A percentile compares a stretch with the other conserved stretches of the same genome.
These are phyloP conservation scores for Solanum stenotomum DNA, from an alignment of 257 asterid genomes.

Conservation along the genomic window DNA sequence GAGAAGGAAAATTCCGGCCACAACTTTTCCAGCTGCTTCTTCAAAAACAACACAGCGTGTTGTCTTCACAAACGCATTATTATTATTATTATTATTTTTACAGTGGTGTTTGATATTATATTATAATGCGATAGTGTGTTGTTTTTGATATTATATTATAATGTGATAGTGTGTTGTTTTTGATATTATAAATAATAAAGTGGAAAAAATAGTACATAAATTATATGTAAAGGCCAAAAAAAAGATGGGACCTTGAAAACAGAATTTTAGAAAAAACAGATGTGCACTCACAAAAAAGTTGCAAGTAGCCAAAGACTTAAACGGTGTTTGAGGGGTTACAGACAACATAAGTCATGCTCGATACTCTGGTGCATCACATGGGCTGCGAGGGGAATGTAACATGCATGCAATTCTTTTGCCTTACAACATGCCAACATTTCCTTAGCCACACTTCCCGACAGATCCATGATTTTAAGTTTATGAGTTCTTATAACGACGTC, in stretches of 20 bases:
- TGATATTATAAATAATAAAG: neutral
- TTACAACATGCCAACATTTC: conserved; percentile 36
- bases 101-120: neutral
- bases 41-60: neutral
- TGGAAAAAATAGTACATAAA: neutral
- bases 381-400: conserved; percentile 33
- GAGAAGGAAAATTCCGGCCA: neutral
- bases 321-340: conserved; percentile 28
- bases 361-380: conserved; percentile 68
- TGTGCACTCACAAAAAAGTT: conserved; percentile 26
- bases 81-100: neutral
- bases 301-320: conserved; percentile 33
- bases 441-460: conserved; percentile 18
- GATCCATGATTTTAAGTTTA: neutral
- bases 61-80: neutral
- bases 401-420: conserved; percentile 30
- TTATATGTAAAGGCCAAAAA: conserved; percentile 3
- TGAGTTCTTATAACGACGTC: neutral
- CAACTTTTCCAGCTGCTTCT: neutral
- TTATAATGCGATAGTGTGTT: neutral
- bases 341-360: conserved; percentile 50
- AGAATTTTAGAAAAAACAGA: conserved; percentile 11
- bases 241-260: conserved; percentile 43
- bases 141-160: neutral
- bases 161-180: neutral